Conservation (phyloP, 78 protist genomes). For the Polysphondylium violaceum region DNA sequence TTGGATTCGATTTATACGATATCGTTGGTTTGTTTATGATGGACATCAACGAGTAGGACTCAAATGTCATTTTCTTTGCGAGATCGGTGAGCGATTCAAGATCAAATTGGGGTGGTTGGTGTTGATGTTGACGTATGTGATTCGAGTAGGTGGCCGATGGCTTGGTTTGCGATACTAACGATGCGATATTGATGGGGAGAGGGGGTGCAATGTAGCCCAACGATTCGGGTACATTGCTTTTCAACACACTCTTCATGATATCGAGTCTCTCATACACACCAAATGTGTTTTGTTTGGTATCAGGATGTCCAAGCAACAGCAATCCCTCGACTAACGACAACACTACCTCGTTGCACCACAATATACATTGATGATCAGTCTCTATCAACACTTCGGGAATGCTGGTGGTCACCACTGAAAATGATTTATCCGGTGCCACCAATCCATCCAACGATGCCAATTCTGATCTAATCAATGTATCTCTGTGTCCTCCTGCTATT, state of each 20-base stretch:
- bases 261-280: not conserved
- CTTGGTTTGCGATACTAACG: too few species aligned
- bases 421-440: slow-evolving; percentile 20
- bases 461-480: slow-evolving; percentile 77
- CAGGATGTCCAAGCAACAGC: slow-evolving; percentile 6
- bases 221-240: slow-evolving; percentile 56
- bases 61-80: slow-evolving; percentile 30
- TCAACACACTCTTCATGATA: slow-evolving; percentile 3
- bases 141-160: not conserved
- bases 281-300: slow-evolving; percentile 64
- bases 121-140: too few species aligned
- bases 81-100: slow-evolving; percentile 29
- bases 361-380: slow-evolving; percentile 79
- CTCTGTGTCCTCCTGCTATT: slow-evolving; percentile 82
- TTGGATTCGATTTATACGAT: slow-evolving; percentile 20
- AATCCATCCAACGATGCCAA: slow-evolving; percentile 69
- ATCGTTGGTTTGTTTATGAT: slow-evolving; percentile 35
- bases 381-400: slow-evolving; percentile 75
- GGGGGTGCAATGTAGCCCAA: slow-evolving; percentile 47
- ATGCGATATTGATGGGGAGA: too few species aligned
- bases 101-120: slow-evolving; percentile 20
- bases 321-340: slow-evolving; percentile 45
- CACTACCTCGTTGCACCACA: slow-evolving; percentile 82
- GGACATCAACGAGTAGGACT: slow-evolving; percentile 3
- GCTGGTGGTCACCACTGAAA: slow-evolving; percentile 64